phyloP scores from a whole-genome alignment of 805 yeast species.

The Nakazawaea pomicola region DNA sequence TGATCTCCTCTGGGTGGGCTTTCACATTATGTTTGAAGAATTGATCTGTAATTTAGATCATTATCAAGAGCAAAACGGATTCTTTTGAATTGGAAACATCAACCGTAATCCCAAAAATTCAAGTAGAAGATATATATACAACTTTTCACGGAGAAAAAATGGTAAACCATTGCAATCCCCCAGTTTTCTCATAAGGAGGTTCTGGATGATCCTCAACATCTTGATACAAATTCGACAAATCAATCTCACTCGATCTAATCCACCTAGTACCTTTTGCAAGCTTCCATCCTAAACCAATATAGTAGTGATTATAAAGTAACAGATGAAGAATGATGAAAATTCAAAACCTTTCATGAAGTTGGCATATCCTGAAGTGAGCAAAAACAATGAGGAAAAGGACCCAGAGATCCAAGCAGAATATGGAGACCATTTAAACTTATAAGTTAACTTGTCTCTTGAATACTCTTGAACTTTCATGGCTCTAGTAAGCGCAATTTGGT shows the following conservation, averaged over 20 bases:
- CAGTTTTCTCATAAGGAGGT: slow-evolving; percentile 13
- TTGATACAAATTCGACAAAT: slow-evolving; percentile 28
- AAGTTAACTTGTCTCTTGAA: slow-evolving; percentile 26
- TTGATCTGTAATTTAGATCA: too few species aligned
- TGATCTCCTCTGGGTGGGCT: too few species aligned
- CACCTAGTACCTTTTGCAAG: slow-evolving; percentile 34
- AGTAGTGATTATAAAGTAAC: slow-evolving; percentile 30
- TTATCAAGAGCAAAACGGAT: too few species aligned
- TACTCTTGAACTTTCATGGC: slow-evolving; percentile 37
- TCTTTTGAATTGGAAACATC: too few species aligned
- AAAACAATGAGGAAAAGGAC: slow-evolving; percentile 19
- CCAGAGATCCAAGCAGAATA: slow-evolving; percentile 29
- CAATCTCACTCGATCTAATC: slow-evolving; percentile 36
- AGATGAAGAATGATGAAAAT: slow-evolving; percentile 19
- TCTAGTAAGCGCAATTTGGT: slow-evolving; percentile 26
- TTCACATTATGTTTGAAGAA: too few species aligned
- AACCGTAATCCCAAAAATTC: too few species aligned
- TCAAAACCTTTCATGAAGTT: slow-evolving; percentile 29
- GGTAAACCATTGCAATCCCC: slow-evolving; percentile 14
- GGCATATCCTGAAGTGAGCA: slow-evolving; percentile 31
- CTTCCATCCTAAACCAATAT: slow-evolving; percentile 29
- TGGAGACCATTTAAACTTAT: slow-evolving; percentile 22
- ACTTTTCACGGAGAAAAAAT: slow-evolving; percentile 14
- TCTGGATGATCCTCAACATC: slow-evolving; percentile 27
- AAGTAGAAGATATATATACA: too few species aligned